Base-by-base conservation (phyloP, 352 stramenopile genomes). In the Globisporangium rhizosaccharum region DNA sequence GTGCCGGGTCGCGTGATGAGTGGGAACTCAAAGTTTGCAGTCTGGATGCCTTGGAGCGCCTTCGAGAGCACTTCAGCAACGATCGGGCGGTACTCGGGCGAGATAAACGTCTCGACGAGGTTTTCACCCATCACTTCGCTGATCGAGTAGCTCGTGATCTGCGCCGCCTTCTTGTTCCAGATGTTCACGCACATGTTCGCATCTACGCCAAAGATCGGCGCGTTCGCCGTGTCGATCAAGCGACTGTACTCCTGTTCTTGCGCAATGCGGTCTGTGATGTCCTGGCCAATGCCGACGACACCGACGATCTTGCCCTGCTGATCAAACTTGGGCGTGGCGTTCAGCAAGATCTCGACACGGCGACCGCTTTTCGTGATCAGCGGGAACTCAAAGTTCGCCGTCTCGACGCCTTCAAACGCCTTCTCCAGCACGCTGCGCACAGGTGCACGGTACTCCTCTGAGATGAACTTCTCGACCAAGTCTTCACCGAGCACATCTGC, bases 11-110 rank as follows among this genome's bases (percentile, higher is more conserved):
- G 68, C 0, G 85, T 94, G 50, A 94, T 91, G 15, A 96, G 58
- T 47, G 85, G 75, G 66, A 94, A 94, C 60, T 97, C 90, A 60
- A 97, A 97, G 69, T 94, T 94, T 3, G 85, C 85, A 0, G 85
- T 90, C 61, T 94, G 72, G 14, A 76, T 75, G n/a, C 85, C 85
- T 46, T 75, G 72, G 18, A 94, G 63, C 6, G 82, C 85, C 55
- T 90, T 82, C 2, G 80, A 83, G 49, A 93, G 66, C 20, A 93
- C 83, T 17, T 87, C 73, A 1, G 82, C 78, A 14, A 93, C 83
- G 36, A 82, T 77, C 15, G 75, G 69, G 8, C 78, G 75, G 54
- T 82, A 90, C 48, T 92, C 80, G 9, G 75, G 70, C 0, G 79
- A 85, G 33, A 94, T 94, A 57, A 97, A 96, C 11, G 76, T 93